Evolutionary conservation across 2,329 filamentous ascomycete species (phyloP).

Genomic region (Botrytis pseudocinerea): DNA sequence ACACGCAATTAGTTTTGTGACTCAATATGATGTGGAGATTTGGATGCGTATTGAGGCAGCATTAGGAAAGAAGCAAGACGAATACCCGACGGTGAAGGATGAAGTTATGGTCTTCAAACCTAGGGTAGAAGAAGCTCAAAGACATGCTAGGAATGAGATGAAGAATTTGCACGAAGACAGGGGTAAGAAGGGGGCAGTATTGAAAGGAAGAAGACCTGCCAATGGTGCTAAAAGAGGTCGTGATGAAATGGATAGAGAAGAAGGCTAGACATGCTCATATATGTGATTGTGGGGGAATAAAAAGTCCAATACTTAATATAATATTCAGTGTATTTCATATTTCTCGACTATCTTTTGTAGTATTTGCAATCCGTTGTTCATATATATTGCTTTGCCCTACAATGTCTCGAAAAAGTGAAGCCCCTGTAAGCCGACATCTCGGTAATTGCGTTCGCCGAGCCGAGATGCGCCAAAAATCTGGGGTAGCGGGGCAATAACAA

Average conservation of each 20-base stretch:
- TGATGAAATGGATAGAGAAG: slow-evolving; percentile 47
- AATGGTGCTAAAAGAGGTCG: slow-evolving; percentile 51
- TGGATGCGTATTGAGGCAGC: slow-evolving; percentile 81
- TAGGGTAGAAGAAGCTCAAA: slow-evolving; percentile 80
- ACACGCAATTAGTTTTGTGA: slow-evolving; percentile 76
- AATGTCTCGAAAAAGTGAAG: not conserved
- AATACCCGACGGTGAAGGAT: slow-evolving; percentile 71
- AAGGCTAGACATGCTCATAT: slow-evolving; percentile 33
- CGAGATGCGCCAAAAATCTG: slow-evolving; percentile 24
- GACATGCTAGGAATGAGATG: slow-evolving; percentile 77
- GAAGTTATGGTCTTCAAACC: slow-evolving; percentile 81
- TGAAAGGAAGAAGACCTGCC: slow-evolving; percentile 52
- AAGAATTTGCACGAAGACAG: slow-evolving; percentile 74
- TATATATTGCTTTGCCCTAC: not conserved
- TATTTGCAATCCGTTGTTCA: not conserved
- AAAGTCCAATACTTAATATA: slow-evolving; percentile 12
- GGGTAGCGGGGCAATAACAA: slow-evolving; percentile 25
- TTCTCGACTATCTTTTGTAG: not conserved
- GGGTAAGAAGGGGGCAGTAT: slow-evolving; percentile 48
- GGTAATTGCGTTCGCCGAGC: slow-evolving; percentile 10
- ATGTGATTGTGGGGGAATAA: not conserved
- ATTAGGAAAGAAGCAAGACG: slow-evolving; percentile 71
- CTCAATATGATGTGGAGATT: slow-evolving; percentile 83
- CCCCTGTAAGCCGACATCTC: not conserved
- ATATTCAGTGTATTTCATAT: not conserved